Evolutionary conservation across 257 asterid genomes (phyloP), one percentile per base, ranked within the genome.

Genomic region (Nicotiana attenuata): DNA sequence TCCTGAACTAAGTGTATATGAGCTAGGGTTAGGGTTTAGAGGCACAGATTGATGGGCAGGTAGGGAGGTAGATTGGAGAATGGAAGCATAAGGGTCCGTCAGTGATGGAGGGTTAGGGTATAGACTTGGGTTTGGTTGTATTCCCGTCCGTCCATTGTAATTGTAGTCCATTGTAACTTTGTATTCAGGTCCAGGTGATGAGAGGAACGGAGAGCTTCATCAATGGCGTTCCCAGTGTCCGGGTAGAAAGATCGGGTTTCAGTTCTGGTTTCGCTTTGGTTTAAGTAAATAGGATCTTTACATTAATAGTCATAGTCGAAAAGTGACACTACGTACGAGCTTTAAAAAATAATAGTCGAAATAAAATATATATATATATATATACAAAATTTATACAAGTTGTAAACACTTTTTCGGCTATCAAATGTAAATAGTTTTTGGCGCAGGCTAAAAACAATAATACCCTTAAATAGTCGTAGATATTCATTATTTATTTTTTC

Each of bases 1-100:
- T 63, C 79, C 81, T 76, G 59, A 31, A 65, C 29, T 64, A 56
- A 20, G 17, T 13, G 68, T 7, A 20, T 41, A 13, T 31, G 76
- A 69, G 59, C 13, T 22, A 81, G 65, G 81, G 38, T 61, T 83
- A 86, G 89, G 89, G 85, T 71, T 81, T 77, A 63, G 83, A 59
- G 82, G 16, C 28, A 52, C 86, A 75, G 53, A 57, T 16, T 61
- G 85, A 65, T 67, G 22, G 22, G 41, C 3, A 13, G 22, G 50
- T 41, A 52, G 59, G 68, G 5, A 52, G 66, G 11, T 31, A 4
- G 60, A 41, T 41, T 60, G 63, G 5, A 29, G 20, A 13, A 24
- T 45, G 4, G 64, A 50, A n/a, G 68, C 38, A 64, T 67, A 59
- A 19, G 15, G 41, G 4, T 52, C 41, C 15, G 24, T 2, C 31